Base-by-base conservation (phyloP, 352 stramenopile species). In the Globisporangium nodosum region DNA sequence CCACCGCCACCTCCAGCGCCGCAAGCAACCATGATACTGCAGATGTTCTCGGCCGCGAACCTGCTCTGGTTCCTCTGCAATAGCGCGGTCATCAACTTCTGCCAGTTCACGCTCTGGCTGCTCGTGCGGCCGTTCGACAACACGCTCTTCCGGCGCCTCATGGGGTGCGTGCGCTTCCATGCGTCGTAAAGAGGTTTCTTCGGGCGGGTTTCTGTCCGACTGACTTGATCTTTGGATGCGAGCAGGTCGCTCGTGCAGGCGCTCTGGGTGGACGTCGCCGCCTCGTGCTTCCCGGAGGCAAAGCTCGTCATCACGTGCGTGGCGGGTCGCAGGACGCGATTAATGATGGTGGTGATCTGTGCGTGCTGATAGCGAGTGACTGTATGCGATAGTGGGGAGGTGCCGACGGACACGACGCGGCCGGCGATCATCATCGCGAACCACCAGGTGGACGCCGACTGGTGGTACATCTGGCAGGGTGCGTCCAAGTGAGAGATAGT, bases 381-480 rank as follows among this genome's bases (percentile, higher is more conserved):
- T 21, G 15, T 46, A 5, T 15, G 27, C 7, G 20, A 31, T 39
- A 87, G 77, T 16, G 85, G 85, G 7, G 84, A 97, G 52, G 58
- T 97, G 20, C 88, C 89, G 20, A 74, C 68, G 5, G 85, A 92
- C 57, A 66, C 66, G 20, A 65, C 81, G 12, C 87, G 88, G 16
- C 88, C 88, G 13, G 81, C 71, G 7, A 91, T 98, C 58, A 76
- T 97, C 60, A 84, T 97, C 30, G 84, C 75, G 8, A 98, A 98
- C 73, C 92, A 98, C 71, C 75, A 97, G 49, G 78, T 94, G 39
- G 88, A 98, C 68, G 87, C 80, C 12, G 94, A 98, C 73, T 97
- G 90, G 75, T 97, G 90, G 91, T 97, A 93, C 66, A 80, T 97
- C 49, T 97, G 91, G 82, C 82, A 94, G 63, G 54, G 68, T 75